Evolutionary conservation across 495 filamentous ascomycete genomes (phyloP).

Genomic region (Cercophora scortea): DNA sequence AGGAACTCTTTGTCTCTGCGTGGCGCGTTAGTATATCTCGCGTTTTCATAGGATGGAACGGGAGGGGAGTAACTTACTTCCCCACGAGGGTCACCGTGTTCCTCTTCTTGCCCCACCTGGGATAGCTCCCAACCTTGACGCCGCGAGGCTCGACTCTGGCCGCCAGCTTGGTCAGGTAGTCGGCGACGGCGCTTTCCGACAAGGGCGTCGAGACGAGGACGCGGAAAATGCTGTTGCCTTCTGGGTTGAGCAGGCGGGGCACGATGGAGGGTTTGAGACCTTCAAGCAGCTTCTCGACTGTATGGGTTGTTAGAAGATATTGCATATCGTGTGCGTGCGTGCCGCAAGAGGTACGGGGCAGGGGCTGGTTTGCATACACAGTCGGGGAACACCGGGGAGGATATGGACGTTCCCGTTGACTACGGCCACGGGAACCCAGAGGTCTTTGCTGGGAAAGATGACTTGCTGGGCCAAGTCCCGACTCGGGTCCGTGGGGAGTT

Average conservation of each 20-base stretch:
- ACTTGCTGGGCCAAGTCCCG: constrained; percentile 55
- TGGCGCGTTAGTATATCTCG: not conserved
- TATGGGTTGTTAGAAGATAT: no score
- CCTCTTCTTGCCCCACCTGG: constrained; percentile 75
- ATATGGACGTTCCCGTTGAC: constrained; percentile 93
- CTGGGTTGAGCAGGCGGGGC: constrained; percentile 64
- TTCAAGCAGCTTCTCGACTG: constrained; percentile 64
- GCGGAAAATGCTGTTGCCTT: constrained; percentile 68
- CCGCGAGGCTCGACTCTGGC: constrained; percentile 58
- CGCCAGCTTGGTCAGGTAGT: constrained; percentile 73
- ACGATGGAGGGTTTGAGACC: constrained; percentile 62
- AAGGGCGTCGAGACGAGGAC: constrained; percentile 80
- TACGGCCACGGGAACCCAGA: constrained; percentile 85
- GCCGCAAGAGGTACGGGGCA: no score
- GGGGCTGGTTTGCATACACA: constrained; percentile 42
- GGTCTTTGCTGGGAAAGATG: constrained; percentile 66
- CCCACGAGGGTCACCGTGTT: constrained; percentile 94
- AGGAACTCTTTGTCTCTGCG: constrained; percentile 39
- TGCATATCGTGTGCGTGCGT: no score
- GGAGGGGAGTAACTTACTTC: constrained; percentile 22
- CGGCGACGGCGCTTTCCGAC: constrained; percentile 75
- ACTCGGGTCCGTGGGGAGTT: constrained; percentile 65
- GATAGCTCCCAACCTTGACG: constrained; percentile 96
- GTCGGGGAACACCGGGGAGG: constrained; percentile 77
- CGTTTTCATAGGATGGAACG: not conserved